A percentile compares a stretch with the other conserved stretches of the same genome.
phyloP scores from a whole-genome alignment of 192 early-diverging fungal genomes.

The Coemansia sp. region DNA sequence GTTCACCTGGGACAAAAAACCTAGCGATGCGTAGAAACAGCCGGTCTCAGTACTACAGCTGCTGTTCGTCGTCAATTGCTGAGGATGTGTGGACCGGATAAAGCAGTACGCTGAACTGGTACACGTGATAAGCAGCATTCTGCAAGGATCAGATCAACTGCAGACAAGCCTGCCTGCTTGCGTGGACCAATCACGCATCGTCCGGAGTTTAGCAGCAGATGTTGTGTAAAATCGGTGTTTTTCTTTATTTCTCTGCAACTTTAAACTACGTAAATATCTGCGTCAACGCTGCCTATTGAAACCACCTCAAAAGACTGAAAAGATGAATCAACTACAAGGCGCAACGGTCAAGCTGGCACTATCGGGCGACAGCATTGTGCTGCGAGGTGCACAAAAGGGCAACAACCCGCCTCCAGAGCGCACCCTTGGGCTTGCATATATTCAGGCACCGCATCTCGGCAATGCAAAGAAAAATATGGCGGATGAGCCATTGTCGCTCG shows the following conservation, averaged over 20 bases:
- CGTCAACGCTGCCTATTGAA: neutral
- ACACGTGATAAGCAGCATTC: neutral
- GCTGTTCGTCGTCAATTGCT: conserved; percentile 7
- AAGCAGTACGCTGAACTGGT: neutral
- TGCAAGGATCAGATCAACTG: neutral
- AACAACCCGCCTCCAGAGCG: conserved; percentile 84
- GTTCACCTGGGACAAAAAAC: neutral
- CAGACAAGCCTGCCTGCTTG: neutral
- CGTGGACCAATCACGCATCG: neutral
- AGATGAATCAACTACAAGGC: conserved; percentile 39
- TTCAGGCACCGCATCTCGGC: conserved; percentile 83
- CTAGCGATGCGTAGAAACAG: neutral
- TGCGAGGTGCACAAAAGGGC: conserved; percentile 74
- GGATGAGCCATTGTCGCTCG: conserved; percentile 89
- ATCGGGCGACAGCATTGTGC: conserved; percentile 88
- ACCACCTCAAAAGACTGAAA: neutral
- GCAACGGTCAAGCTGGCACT: conserved; percentile 87
- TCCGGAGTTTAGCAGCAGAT: neutral
- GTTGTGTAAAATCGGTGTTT: neutral
- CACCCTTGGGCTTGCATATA: conserved; percentile 76
- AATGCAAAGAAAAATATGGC: conserved; percentile 66
- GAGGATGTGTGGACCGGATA: conserved; percentile 17
- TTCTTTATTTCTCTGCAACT: neutral
- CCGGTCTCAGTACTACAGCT: neutral
- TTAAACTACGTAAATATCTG: neutral